Evolutionary conservation across 2,329 filamentous ascomycete species (phyloP).

Genomic region (Aureobasidium sp.): DNA sequence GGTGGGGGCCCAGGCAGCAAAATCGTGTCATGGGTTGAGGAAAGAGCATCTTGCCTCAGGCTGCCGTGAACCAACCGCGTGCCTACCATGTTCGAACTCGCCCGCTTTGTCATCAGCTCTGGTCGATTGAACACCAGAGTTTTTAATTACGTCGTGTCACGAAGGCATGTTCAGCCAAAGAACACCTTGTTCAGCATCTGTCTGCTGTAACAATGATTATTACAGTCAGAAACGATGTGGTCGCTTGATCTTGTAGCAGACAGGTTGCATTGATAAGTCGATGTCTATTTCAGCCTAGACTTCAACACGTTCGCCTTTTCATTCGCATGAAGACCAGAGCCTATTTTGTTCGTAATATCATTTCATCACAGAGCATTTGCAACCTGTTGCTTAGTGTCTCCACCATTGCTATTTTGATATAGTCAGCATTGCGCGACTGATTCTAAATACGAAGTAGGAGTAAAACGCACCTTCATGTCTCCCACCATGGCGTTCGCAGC

Average conservation of each 20-base stretch:
- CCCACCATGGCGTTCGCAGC: slow-evolving; percentile 26
- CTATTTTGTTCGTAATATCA: not conserved
- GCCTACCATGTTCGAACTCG: not conserved
- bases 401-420: slow-evolving; percentile 13
- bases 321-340: not conserved
- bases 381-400: slow-evolving; percentile 9
- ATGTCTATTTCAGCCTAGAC: not conserved
- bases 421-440: not conserved
- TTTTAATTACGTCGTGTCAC: not conserved
- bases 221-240: not conserved
- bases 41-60: slow-evolving; percentile 1
- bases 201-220: not conserved
- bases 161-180: not conserved
- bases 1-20: not conserved
- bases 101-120: not conserved
- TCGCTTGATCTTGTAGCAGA: not conserved
- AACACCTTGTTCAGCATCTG: not conserved
- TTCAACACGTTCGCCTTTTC: not conserved
- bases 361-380: not conserved
- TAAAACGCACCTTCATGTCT: slow-evolving; percentile 22
- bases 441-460: not conserved
- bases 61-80: slow-evolving; percentile 1
- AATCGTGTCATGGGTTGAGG: not conserved
- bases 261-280: not conserved
- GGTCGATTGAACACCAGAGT: not conserved